Evolutionary conservation across 139 green algal genomes (phyloP), one percentile per base, ranked within the genome.

Genomic region (Tetradesmus obliquus): DNA sequence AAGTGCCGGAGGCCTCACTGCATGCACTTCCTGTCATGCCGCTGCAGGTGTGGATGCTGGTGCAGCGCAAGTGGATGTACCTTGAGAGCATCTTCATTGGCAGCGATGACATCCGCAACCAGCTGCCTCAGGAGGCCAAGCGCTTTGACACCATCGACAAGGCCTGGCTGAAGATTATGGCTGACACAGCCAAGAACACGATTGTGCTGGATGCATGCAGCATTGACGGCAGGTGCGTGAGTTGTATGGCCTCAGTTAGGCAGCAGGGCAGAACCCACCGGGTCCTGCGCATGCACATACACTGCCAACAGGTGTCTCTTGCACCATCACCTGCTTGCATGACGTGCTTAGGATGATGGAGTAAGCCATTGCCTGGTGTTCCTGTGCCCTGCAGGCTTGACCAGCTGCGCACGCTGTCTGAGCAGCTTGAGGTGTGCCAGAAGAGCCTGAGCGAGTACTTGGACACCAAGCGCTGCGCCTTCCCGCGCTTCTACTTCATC

Each of bases 401-500:
- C 32, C 81, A 92, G 89, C 82, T 92, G 82, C 82, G 89, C 53
- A 82, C 81, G 89, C 94, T 99, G 86, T 93, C 97, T 76, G 97
- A 99, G 94, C 97, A 99, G 94, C 97, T 99, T 62, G 98, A 99
- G 95, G 92, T 99, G 83, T 99, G 97, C 93, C 98, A 99, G 94
- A 99, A 99, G 96, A 96, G 91, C 5, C 95, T 99, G 45, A 96
- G 94, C 24, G 96, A 96, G 10, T 99, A 99, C 96, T 95, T 99
- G 45, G 98, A 99, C 94, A 96, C 96, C 92, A 99, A 99, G 95
- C 95, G 98, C 79, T 97, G 96, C 62, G 96, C 98, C 82, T 99
- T 99, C 92, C 97, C 98, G 0, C 97, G 98, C 92, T 99, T 99
- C 94, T 99, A 99, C 94, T 99, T 99, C 93, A 98, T 99, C 72